These are phyloP conservation scores for Boletus rufocinnamomeus DNA, from an alignment of 768 basidiomycete species.

Conservation along the genomic window DNA sequence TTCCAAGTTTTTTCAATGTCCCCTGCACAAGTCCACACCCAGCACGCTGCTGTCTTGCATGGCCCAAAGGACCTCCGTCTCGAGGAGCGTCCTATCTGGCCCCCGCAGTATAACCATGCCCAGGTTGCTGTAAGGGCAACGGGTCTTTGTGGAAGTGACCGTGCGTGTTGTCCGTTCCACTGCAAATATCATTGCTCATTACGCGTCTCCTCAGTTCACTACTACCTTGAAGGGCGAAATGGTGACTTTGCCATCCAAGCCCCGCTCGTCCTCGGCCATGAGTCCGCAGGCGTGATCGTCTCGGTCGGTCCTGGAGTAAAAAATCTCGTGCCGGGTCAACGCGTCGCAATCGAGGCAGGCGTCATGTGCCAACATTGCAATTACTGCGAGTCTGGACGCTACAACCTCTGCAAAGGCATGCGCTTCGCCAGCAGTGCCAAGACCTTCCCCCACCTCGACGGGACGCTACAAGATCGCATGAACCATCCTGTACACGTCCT, in stretches of 20 bases:
- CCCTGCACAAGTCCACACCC: conserved; percentile 51
- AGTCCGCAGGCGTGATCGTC: conserved; percentile 84
- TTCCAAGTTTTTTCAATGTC: conserved; percentile 37
- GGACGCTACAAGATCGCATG: conserved; percentile 84
- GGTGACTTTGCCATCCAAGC: conserved; percentile 86
- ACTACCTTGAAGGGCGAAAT: conserved; percentile 86
- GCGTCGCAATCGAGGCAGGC: conserved; percentile 93
- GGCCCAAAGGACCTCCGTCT: conserved; percentile 81
- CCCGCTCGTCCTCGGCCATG: conserved; percentile 92
- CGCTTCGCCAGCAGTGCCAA: conserved; percentile 90
- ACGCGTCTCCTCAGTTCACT: conserved; percentile 64
- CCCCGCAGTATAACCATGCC: conserved; percentile 70
- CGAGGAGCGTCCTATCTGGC: conserved; percentile 71
- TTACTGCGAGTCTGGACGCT: conserved; percentile 73
- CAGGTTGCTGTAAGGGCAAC: conserved; percentile 82
- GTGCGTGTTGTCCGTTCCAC: conserved; percentile 42
- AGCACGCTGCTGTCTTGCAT: conserved; percentile 79
- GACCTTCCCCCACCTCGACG: conserved; percentile 91
- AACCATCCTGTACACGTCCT: conserved; percentile 87
- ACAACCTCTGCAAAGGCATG: conserved; percentile 92
- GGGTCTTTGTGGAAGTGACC: conserved; percentile 88
- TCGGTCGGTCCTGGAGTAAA: conserved; percentile 76
- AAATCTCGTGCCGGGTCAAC: conserved; percentile 69
- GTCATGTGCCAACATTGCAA: conserved; percentile 80
- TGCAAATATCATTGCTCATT: conserved; percentile 3